Base-by-base conservation (phyloP, 805 yeast genomes). In the Suhomyces pyralidae region DNA sequence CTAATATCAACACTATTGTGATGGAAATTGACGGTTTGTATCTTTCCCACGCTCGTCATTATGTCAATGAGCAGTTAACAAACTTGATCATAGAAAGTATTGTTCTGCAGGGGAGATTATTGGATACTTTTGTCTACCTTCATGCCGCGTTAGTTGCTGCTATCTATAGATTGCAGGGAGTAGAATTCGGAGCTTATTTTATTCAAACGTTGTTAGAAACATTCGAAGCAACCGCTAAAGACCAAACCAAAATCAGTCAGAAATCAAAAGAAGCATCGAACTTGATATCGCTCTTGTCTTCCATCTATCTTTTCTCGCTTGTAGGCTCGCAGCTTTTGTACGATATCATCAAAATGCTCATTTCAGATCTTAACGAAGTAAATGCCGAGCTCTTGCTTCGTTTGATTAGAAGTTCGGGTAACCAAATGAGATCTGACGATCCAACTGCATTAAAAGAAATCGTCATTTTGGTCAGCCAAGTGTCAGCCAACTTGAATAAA, bases 391-490 rank as follows among this genome's bases (percentile, higher is more conserved):
- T 90, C 15, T 73, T 94, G 47, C 71, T 93, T 49, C 81, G 86
- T 58, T 73, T 93, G 17, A 76, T 94, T 19, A 81, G 87, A 48
- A 83, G 83, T 34, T 82, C 91, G 9, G 99, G 99, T 44, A 80
- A 84, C 8, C 90, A 89, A 62, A 81, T 94, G 69, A 83, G 99
- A 64, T 73, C 88, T 3, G 99, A 94, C 66, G 99, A 94, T 65
- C 96, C 98, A 1, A 68, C 80, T 8, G 85, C 97, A 0, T 76
- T 94, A 50, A 91, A 88, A 63, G 92, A 88, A 43, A 91, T 93
- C 46, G 82, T 91, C 10, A 50, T 80, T 2, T 74, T 78, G 42
- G 71, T 87, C 36, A 88, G 86, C 57, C 72, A 72, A 32, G 69
- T 79, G 2, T 67, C 80, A 3, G 59, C 74, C 1, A 64, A 67